A percentile compares a stretch with the other conserved stretches of the same genome.
These are phyloP conservation scores for Cystobasidium onofrii DNA, from an alignment of 768 basidiomycete genomes.

Conservation along the genomic window DNA sequence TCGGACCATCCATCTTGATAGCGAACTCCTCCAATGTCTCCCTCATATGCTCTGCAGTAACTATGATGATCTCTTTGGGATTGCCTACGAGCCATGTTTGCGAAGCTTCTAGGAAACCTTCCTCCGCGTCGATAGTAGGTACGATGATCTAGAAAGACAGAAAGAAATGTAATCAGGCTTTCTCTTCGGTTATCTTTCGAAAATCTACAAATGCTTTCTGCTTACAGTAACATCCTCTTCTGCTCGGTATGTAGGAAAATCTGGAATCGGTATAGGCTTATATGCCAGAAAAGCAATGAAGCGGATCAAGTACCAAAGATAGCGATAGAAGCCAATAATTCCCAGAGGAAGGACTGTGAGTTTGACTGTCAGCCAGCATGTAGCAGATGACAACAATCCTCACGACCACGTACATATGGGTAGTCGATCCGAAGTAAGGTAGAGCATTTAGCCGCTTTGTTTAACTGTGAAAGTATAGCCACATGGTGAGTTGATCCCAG, in stretches of 20 bases:
- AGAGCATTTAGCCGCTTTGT: conserved; percentile 55
- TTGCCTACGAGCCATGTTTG: conserved; percentile 84
- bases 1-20: conserved; percentile 59
- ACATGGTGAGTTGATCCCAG: too few relatives aligned
- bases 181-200: too few relatives aligned
- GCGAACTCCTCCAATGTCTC: conserved; percentile 82
- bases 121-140: conserved; percentile 89
- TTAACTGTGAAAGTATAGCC: too few relatives aligned
- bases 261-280: conserved; percentile 78
- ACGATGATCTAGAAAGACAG: conserved; percentile 65
- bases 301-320: conserved; percentile 85
- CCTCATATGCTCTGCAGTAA: conserved; percentile 81
- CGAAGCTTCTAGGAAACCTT: conserved; percentile 89
- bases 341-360: conserved; percentile 87
- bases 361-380: too few relatives aligned
- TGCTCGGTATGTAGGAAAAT: conserved; percentile 81
- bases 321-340: conserved; percentile 85
- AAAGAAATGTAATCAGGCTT: background rate
- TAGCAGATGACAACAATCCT: too few relatives aligned
- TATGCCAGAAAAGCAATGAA: conserved; percentile 68
- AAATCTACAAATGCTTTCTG: too few relatives aligned
- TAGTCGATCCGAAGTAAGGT: conserved; percentile 82
- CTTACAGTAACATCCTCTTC: conserved; percentile 72
- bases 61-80: conserved; percentile 71
- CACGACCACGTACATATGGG: conserved; percentile 85